Conservation (phyloP, 164 flowering plant species). For the Brasenia schreberi region DNA sequence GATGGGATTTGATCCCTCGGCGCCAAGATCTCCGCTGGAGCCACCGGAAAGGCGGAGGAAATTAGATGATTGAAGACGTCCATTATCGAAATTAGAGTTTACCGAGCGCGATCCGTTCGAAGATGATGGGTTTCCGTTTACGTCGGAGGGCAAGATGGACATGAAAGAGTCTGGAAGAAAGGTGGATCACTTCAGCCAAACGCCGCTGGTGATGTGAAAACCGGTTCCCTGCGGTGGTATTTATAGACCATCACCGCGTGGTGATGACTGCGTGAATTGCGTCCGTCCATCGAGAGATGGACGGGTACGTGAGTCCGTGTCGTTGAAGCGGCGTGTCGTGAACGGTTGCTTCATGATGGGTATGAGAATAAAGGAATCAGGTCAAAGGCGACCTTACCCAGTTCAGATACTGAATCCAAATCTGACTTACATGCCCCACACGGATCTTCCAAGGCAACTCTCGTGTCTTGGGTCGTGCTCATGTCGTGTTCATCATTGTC, state of each 20-base stretch:
- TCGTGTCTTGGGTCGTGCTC: too few relatives aligned
- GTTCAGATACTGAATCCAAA: too few relatives aligned
- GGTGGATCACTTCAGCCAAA: conserved; percentile 10
- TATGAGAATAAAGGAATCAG: too few relatives aligned
- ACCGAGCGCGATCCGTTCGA: conserved; percentile 16
- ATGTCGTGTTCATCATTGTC: too few relatives aligned
- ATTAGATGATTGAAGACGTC: conserved; percentile 13
- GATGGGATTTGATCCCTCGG: conserved; percentile 14
- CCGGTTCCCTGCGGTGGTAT: not conserved
- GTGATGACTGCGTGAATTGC: not conserved
- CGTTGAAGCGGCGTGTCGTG: not conserved
- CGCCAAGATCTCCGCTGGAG: not conserved
- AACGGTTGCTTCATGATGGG: too few relatives aligned
- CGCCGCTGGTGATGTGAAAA: not conserved
- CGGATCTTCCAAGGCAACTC: too few relatives aligned
- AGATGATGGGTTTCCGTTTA: conserved; percentile 31
- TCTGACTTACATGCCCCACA: too few relatives aligned
- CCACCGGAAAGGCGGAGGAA: conserved; percentile 1
- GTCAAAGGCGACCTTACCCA: too few relatives aligned
- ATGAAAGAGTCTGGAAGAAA: conserved; percentile 40
- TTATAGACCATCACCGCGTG: not conserved
- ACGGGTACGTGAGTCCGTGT: not conserved
- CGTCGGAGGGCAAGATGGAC: conserved; percentile 81
- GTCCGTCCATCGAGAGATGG: not conserved
- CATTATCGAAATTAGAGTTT: conserved; percentile 56